Base-by-base conservation (phyloP, 176 grass and related monocot genomes). In the Oryza brachyantha region DNA sequence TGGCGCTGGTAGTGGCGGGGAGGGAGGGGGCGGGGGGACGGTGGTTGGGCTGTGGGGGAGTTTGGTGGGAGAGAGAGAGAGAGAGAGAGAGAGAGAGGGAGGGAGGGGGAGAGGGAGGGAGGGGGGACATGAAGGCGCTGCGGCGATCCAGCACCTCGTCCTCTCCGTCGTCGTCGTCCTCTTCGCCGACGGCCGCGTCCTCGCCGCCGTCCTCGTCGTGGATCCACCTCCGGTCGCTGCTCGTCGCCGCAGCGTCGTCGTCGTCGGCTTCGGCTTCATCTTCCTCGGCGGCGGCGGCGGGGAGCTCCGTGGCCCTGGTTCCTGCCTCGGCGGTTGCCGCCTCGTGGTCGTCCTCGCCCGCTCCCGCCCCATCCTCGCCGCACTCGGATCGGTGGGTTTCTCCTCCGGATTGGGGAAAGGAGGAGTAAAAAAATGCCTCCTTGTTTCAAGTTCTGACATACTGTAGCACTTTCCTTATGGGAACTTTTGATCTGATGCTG, bases 191-290 rank as follows among this genome's bases (percentile, higher is more conserved):
- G 36, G 91, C 81, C 32, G 62, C 84, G 3, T 92, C 93, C 11
- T 92, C 91, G 72, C 87, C 95, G 42, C 85, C 95, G 10, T 81
- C 86, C 21, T 98, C 92, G 2, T 93, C 95, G 61, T 92, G 95
- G 95, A 90, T 90, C 86, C 92, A 98, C 79, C 78, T 98, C 84
- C 86, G 95, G 62, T 98, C 92, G 36, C 87, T 98, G 70, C 87
- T 98, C 73, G 70, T 87, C 71, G 87, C 93, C 31, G 87, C 87
- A 72, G 88, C 92, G 65, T 86, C 89, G 5, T 90, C 88, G 12
- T 85, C 77, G 1, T 79, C 86, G 0, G 76, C 81, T 32, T 32
- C 40, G 2, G 10, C 41, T 14, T 77, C 82, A 1, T 70, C 86
- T 0, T 26, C 72, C 3, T 37, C 81, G 4, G 7, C 62, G 21